These are phyloP conservation scores for Miamiensis avidus DNA, from an alignment of 169 alveolate genomes.

Conservation along the genomic window DNA sequence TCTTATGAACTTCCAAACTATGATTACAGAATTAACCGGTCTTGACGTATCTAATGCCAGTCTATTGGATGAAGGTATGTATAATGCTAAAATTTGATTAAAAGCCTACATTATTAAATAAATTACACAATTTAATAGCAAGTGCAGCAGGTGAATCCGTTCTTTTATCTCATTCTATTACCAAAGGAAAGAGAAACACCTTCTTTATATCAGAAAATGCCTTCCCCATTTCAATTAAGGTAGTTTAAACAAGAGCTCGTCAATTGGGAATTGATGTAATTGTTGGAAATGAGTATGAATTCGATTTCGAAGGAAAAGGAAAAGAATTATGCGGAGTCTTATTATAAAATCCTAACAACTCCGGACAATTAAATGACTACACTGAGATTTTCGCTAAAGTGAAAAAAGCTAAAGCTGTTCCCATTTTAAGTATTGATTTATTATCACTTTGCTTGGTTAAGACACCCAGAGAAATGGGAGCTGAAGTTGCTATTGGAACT, in stretches of 20 bases:
- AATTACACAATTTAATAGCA: background rate
- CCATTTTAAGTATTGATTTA: constrained; percentile 79
- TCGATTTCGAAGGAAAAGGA: constrained; percentile 54
- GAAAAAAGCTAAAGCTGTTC: constrained; percentile 50
- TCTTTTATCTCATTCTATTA: constrained; percentile 61
- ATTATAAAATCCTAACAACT: constrained; percentile 80
- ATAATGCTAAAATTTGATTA: too few species aligned
- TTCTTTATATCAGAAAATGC: constrained; percentile 67
- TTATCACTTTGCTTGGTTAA: constrained; percentile 57
- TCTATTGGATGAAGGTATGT: constrained; percentile 85
- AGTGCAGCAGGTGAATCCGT: constrained; percentile 89
- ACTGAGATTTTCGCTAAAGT: constrained; percentile 56
- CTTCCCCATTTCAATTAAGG: constrained; percentile 79
- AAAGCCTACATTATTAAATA: too few species aligned
- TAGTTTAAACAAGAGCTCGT: constrained; percentile 77
- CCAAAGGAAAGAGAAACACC: constrained; percentile 55
- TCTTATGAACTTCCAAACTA: constrained; percentile 71
- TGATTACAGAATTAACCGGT: constrained; percentile 85
- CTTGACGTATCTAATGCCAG: constrained; percentile 84
- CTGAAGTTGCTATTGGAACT: constrained; percentile 83
- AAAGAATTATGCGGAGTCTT: constrained; percentile 73
- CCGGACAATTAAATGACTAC: constrained; percentile 74
- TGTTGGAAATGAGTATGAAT: constrained; percentile 71
- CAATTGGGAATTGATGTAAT: constrained; percentile 70
- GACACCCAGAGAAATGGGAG: constrained; percentile 87